Evolutionary conservation across 2,329 filamentous ascomycete genomes (phyloP).

Genomic region (Helotiales sp.): DNA sequence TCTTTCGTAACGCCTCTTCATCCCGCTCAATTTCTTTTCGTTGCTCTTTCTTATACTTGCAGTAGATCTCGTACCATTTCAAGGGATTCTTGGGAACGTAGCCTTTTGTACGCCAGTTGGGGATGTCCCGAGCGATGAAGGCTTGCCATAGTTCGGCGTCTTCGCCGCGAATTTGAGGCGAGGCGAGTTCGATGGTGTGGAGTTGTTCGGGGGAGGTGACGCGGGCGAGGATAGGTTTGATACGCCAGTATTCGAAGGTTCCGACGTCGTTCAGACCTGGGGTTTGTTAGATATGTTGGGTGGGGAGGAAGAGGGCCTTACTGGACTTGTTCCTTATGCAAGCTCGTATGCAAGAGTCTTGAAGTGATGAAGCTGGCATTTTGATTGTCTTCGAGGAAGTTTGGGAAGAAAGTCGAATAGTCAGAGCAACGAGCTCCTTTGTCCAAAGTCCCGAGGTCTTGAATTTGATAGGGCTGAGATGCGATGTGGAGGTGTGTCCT

Average conservation of each 20-base stretch:
- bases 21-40: conserved; percentile 57
- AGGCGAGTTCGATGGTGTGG: conserved; percentile 70
- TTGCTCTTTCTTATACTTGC: conserved; percentile 62
- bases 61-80: conserved; percentile 79
- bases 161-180: conserved; percentile 71
- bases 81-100: conserved; percentile 64
- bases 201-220: conserved; percentile 76
- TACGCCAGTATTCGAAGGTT: conserved; percentile 65
- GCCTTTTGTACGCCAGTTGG: conserved; percentile 60
- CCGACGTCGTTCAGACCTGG: conserved; percentile 68
- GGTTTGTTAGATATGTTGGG: conserved; percentile 6
- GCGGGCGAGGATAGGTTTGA: conserved; percentile 67
- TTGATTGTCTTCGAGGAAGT: conserved; percentile 2
- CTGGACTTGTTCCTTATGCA: conserved; percentile 53
- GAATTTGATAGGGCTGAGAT: neutral
- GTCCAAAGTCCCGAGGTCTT: neutral
- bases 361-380: conserved; percentile 52
- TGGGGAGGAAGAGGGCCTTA: conserved; percentile 15
- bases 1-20: conserved; percentile 53
- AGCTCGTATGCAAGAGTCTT: conserved; percentile 50
- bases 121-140: conserved; percentile 77
- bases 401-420: neutral
- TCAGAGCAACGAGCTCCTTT: neutral
- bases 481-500: neutral
- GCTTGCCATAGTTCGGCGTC: conserved; percentile 74